Percentiles rank a stretch among this genome's conserved stretches.
Evolutionary conservation across 2,329 filamentous ascomycete species (phyloP).

Genomic region (Penicillium sumatraense): DNA sequence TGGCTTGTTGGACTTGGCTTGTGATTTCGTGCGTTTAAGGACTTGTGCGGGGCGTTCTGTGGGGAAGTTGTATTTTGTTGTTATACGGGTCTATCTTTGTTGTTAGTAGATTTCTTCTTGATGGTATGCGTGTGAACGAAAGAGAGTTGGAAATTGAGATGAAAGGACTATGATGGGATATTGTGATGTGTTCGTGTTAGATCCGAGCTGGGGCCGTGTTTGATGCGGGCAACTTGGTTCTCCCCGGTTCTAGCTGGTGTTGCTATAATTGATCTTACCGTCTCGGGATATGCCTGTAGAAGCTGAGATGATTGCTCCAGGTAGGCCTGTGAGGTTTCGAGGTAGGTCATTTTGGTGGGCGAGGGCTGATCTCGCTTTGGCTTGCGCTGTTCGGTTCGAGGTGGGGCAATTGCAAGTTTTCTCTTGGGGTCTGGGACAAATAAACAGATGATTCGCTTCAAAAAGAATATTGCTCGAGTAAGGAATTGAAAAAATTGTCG

Average conservation of each 20-base stretch:
- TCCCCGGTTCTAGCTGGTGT: neutral
- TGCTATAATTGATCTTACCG: conserved; percentile 59
- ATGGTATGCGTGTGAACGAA: too few species aligned
- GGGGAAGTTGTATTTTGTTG: conserved; percentile 83
- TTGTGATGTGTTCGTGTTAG: neutral
- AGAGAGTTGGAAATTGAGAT: neutral
- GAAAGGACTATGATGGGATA: neutral
- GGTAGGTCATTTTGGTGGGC: conserved; percentile 69
- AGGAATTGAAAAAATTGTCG: conserved; percentile 1
- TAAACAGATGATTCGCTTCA: neutral
- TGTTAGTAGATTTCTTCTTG: too few species aligned
- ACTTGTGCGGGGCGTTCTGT: conserved; percentile 30
- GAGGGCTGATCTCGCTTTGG: conserved; percentile 21
- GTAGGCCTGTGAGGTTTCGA: conserved; percentile 86
- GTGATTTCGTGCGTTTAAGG: conserved; percentile 35
- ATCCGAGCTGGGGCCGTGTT: neutral
- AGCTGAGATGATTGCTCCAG: conserved; percentile 85
- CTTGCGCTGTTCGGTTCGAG: conserved; percentile 5
- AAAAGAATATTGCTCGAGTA: neutral
- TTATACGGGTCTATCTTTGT: conserved; percentile 77
- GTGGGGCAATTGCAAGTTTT: neutral
- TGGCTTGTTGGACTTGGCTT: conserved; percentile 35
- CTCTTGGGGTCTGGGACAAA: neutral
- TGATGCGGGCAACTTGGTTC: neutral
- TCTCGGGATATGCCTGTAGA: conserved; percentile 81